These are phyloP conservation scores for Fonsecaea monophora DNA, from an alignment of 2,329 filamentous ascomycete genomes.

Conservation along the genomic window DNA sequence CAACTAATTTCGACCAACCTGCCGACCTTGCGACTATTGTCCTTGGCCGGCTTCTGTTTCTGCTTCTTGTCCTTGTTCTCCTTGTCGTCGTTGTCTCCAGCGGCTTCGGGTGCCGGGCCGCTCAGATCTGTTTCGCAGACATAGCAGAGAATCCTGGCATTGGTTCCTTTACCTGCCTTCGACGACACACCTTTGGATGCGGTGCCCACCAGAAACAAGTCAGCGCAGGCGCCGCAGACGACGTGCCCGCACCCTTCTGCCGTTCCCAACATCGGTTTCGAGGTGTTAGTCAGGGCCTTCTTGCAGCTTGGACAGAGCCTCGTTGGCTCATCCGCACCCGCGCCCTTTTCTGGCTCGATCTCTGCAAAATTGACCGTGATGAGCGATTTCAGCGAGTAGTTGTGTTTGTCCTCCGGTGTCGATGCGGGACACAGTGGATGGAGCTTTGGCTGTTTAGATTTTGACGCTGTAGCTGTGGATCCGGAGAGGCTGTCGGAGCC, in stretches of 20 bases:
- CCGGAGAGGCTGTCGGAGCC: slow-evolving; percentile 73
- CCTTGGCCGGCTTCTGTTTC: slow-evolving; percentile 46
- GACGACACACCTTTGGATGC: slow-evolving; percentile 64
- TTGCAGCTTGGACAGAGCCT: slow-evolving; percentile 83
- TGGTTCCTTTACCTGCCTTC: slow-evolving; percentile 36
- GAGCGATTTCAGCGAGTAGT: slow-evolving; percentile 78
- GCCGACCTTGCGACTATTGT: slow-evolving; percentile 61
- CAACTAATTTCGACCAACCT: slow-evolving; percentile 79
- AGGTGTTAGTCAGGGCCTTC: slow-evolving; percentile 80
- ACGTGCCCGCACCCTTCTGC: slow-evolving; percentile 81
- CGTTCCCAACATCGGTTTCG: slow-evolving; percentile 80
- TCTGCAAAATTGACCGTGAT: slow-evolving; percentile 78
- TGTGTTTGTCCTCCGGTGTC: slow-evolving; percentile 68
- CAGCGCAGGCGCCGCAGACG: slow-evolving; percentile 81
- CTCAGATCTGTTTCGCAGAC: slow-evolving; percentile 85
- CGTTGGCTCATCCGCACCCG: slow-evolving; percentile 50
- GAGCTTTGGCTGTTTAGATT: slow-evolving; percentile 68
- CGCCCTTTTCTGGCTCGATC: slow-evolving; percentile 63
- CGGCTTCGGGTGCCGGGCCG: slow-evolving; percentile 34
- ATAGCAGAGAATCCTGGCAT: slow-evolving; percentile 69
- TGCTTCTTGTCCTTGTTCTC: slow-evolving; percentile 34
- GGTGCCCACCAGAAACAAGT: slow-evolving; percentile 74
- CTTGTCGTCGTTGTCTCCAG: neutral
- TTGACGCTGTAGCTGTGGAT: slow-evolving; percentile 58
- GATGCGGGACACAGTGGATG: slow-evolving; percentile 80